Conservation (phyloP, 257 asterid genomes). For the Osmanthus fragrans region DNA sequence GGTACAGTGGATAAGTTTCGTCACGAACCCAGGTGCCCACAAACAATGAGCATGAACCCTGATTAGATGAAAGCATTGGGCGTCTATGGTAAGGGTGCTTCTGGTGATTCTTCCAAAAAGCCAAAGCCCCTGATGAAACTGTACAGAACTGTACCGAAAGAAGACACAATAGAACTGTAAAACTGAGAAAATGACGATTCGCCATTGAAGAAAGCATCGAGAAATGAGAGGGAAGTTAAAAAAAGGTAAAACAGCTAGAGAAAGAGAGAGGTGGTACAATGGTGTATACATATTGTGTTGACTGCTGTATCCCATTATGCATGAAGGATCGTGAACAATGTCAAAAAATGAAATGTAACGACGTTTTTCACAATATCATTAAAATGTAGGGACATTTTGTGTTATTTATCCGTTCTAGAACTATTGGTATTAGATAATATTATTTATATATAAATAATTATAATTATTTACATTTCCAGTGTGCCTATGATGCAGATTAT, state of each 20-base stretch:
- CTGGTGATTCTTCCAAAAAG: slow-evolving; percentile 42
- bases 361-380: no score
- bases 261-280: slow-evolving; percentile 9
- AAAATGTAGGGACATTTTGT: no score
- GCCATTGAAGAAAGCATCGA: slow-evolving; percentile 45
- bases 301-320: no score
- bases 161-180: slow-evolving; percentile 26
- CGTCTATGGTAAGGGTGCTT: slow-evolving; percentile 32
- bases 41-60: slow-evolving; percentile 60
- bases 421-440: no score
- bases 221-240: slow-evolving; percentile 16
- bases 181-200: slow-evolving; percentile 27
- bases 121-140: slow-evolving; percentile 51
- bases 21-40: slow-evolving; percentile 81
- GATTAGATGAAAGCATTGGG: slow-evolving; percentile 54
- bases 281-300: no score
- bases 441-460: no score
- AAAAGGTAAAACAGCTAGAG: not conserved
- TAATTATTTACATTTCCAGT: no score
- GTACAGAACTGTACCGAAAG: slow-evolving; percentile 26
- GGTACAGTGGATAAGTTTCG: slow-evolving; percentile 63
- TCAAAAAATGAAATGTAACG: no score
- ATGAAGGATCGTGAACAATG: not conserved
- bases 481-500: no score
- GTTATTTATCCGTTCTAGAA: no score